These are phyloP conservation scores for Chlamydomonas sp. DNA, from an alignment of 139 green algal species.

Conservation along the genomic window DNA sequence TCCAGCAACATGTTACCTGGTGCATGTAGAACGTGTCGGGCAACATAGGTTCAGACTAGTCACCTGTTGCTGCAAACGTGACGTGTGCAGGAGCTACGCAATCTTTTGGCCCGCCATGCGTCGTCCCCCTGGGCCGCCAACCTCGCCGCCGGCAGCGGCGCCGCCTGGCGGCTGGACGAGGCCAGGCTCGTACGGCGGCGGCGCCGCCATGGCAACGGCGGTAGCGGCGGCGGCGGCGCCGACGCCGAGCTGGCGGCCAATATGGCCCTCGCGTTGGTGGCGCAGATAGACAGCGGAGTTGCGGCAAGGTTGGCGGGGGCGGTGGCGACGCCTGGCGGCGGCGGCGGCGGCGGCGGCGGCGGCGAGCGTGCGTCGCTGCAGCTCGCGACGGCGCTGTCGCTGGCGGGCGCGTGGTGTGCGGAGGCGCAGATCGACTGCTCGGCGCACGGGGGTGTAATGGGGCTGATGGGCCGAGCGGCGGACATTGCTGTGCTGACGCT, in stretches of 20 bases:
- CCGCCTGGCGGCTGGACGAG: slow-evolving; percentile 29
- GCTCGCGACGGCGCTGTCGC: slow-evolving; percentile 57
- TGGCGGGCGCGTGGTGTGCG: slow-evolving; percentile 81
- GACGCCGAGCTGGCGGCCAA: slow-evolving; percentile 6
- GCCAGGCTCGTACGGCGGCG: slow-evolving; percentile 1
- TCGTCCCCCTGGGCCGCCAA: background rate
- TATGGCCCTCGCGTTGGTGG: slow-evolving; percentile 17
- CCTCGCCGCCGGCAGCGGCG: slow-evolving; percentile 5
- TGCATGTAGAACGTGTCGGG: no score
- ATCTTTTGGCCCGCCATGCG: background rate
- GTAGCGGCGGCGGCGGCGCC: slow-evolving; percentile 12
- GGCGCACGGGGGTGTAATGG: slow-evolving; percentile 20
- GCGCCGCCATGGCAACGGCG: background rate
- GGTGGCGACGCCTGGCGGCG: background rate
- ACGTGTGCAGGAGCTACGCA: background rate
- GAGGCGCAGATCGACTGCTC: slow-evolving; percentile 41
- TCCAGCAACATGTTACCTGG: background rate
- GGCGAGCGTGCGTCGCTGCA: slow-evolving; percentile 30
- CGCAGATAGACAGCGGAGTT: background rate
- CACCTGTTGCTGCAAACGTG: no score
- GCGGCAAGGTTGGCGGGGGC: no score
- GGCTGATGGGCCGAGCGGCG: slow-evolving; percentile 25
- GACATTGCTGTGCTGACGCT: slow-evolving; percentile 26
- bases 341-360: background rate
- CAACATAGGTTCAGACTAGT: no score